phyloP scores from a whole-genome alignment of 2,329 filamentous ascomycete species.

The Aspergillus texensis region DNA sequence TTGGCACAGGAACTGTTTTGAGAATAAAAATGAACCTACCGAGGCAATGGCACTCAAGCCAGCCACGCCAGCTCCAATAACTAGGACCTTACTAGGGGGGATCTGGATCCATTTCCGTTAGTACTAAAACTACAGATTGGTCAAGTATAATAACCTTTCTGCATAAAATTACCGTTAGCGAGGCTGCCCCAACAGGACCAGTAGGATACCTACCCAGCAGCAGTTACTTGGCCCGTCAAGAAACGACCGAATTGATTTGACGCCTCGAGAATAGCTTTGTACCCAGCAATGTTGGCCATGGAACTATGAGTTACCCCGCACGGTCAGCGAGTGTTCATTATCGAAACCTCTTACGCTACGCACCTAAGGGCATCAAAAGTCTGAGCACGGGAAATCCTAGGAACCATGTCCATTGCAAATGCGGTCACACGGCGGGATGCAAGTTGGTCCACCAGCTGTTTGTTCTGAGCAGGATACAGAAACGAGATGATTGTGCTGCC shows the following conservation, averaged over 20 bases:
- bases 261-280: conserved; percentile 87
- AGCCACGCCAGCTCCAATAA: conserved; percentile 88
- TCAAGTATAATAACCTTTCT: conserved; percentile 26
- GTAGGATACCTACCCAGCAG: conserved; percentile 64
- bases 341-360: conserved; percentile 1
- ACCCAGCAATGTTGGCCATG: conserved; percentile 93
- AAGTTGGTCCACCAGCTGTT: conserved; percentile 71
- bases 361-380: conserved; percentile 76
- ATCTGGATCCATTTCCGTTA: conserved; percentile 57
- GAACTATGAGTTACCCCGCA: conserved; percentile 58
- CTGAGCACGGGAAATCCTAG: conserved; percentile 84
- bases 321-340: neutral
- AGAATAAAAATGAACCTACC: conserved; percentile 35
- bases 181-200: neutral
- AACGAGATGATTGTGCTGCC: conserved; percentile 80
- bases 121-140: neutral
- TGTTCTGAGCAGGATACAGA: conserved; percentile 80
- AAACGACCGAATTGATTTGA: conserved; percentile 89
- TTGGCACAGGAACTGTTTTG: neutral
- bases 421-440: conserved; percentile 70
- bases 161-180: conserved; percentile 28
- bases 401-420: conserved; percentile 93
- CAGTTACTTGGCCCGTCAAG: conserved; percentile 85
- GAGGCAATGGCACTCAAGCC: conserved; percentile 87
- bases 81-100: conserved; percentile 83